Evolutionary conservation across 192 early-diverging fungal genomes (phyloP).

Genomic region (Phycomyces blakesleeanus): DNA sequence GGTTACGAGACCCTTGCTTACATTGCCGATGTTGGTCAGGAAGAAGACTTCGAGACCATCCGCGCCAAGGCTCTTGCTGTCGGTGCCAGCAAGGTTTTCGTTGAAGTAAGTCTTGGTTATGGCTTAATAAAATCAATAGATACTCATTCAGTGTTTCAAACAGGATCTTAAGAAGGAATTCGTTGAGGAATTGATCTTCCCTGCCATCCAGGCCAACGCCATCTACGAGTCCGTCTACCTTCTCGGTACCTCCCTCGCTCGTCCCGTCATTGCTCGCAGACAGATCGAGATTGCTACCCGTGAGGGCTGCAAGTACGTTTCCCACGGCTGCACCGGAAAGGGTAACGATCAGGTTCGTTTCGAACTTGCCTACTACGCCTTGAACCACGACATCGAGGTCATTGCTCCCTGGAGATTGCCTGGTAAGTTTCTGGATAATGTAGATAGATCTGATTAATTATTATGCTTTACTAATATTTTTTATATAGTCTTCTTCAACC

Average conservation of each 20-base stretch:
- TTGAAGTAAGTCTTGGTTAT: constrained; percentile 62
- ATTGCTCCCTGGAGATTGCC: constrained; percentile 97
- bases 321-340: constrained; percentile 99
- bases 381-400: constrained; percentile 90
- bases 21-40: constrained; percentile 98
- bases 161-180: constrained; percentile 91
- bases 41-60: constrained; percentile 97
- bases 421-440: constrained; percentile 38
- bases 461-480: neutral
- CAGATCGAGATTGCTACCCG: constrained; percentile 90
- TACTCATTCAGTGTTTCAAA: neutral
- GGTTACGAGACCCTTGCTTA: constrained; percentile 96
- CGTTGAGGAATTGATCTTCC: constrained; percentile 89
- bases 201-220: constrained; percentile 91
- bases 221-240: constrained; percentile 96
- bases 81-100: constrained; percentile 91
- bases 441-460: neutral
- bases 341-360: constrained; percentile 99
- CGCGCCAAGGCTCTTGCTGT: constrained; percentile 86
- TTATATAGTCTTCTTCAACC: constrained; percentile 78
- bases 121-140: neutral
- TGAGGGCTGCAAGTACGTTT: constrained; percentile 94
- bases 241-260: constrained; percentile 94
- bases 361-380: constrained; percentile 96
- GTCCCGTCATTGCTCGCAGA: constrained; percentile 88